Conservation (phyloP, 768 basidiomycete species). For the Boletus patriciae region DNA sequence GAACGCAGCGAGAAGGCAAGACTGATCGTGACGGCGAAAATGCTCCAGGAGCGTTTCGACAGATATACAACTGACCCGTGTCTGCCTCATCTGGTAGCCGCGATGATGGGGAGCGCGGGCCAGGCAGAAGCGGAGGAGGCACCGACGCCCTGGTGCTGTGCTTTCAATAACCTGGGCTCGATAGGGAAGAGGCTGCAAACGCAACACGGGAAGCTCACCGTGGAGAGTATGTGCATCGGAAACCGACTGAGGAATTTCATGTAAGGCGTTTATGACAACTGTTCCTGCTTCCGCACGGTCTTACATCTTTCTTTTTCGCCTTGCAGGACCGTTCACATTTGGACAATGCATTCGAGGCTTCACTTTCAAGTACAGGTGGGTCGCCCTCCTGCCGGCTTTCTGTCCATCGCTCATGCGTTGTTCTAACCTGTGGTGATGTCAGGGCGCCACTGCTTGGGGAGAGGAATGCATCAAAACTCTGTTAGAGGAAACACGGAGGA, state of each 20-base stretch:
- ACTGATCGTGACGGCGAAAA: slow-evolving; percentile 12
- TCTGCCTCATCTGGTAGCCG: slow-evolving; percentile 11
- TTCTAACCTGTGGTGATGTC: not conserved
- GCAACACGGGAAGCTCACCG: slow-evolving; percentile 1
- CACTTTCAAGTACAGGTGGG: slow-evolving; percentile 16
- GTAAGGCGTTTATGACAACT: not conserved
- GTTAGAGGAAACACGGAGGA: slow-evolving; percentile 18
- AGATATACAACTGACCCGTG: slow-evolving; percentile 16
- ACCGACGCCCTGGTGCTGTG: not conserved
- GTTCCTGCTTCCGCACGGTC: no score
- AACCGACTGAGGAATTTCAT: slow-evolving; percentile 6
- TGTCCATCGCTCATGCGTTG: not conserved
- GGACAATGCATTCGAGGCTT: slow-evolving; percentile 20
- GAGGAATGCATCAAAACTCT: slow-evolving; percentile 15
- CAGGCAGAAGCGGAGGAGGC: not conserved
- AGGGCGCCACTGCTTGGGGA: slow-evolving; percentile 24
- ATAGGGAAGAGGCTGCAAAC: slow-evolving; percentile 12
- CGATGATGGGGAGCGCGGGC: not conserved
- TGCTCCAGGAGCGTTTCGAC: slow-evolving; percentile 13
- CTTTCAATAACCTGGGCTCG: slow-evolving; percentile 15
- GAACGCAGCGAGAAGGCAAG: slow-evolving; percentile 9
- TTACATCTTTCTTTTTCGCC: no score
- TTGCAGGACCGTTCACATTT: slow-evolving; percentile 15
- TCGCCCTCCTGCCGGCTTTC: not conserved
- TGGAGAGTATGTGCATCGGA: slow-evolving; percentile 9